phyloP scores from a whole-genome alignment of 805 yeast genomes.

The Candida wancherniae region DNA sequence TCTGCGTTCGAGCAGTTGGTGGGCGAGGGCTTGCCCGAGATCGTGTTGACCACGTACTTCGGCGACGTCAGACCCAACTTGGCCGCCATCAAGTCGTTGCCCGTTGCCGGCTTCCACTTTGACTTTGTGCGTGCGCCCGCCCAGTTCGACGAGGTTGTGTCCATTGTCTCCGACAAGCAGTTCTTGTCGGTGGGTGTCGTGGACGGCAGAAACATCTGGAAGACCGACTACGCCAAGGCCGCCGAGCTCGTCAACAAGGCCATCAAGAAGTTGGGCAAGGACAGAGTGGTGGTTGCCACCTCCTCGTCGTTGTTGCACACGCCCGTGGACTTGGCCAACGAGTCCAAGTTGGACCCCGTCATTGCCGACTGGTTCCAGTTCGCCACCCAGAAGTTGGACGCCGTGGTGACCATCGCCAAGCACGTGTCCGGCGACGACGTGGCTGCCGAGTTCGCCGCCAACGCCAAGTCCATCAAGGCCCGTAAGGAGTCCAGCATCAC shows the following conservation, averaged over 20 bases:
- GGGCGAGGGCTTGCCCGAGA: slow-evolving; percentile 64
- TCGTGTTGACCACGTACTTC: slow-evolving; percentile 86
- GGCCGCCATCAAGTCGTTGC: slow-evolving; percentile 79
- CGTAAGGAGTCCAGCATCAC: slow-evolving; percentile 86
- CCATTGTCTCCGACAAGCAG: slow-evolving; percentile 65
- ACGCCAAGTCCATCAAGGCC: slow-evolving; percentile 79
- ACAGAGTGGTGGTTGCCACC: slow-evolving; percentile 84
- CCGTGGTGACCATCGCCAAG: slow-evolving; percentile 89
- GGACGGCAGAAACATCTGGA: slow-evolving; percentile 99
- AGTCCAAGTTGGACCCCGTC: slow-evolving; percentile 83
- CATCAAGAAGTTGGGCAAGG: slow-evolving; percentile 76
- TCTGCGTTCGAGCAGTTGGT: slow-evolving; percentile 77
- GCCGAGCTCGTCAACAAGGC: slow-evolving; percentile 78
- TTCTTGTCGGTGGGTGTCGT: slow-evolving; percentile 92
- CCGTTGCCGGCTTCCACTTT: slow-evolving; percentile 93
- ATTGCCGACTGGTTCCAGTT: slow-evolving; percentile 98
- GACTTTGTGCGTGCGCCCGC: slow-evolving; percentile 96
- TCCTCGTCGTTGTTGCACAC: slow-evolving; percentile 97
- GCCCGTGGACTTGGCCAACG: slow-evolving; percentile 92
- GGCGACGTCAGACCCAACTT: slow-evolving; percentile 99
- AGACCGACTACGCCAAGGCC: slow-evolving; percentile 89
- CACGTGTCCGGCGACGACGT: slow-evolving; percentile 81
- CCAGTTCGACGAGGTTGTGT: slow-evolving; percentile 81
- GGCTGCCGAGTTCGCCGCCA: slow-evolving; percentile 70
- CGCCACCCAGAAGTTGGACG: slow-evolving; percentile 92